Percentiles rank a stretch among this genome's conserved stretches.
Evolutionary conservation across 768 basidiomycete genomes (phyloP).

Genomic region (Lactarius sanguifluus): DNA sequence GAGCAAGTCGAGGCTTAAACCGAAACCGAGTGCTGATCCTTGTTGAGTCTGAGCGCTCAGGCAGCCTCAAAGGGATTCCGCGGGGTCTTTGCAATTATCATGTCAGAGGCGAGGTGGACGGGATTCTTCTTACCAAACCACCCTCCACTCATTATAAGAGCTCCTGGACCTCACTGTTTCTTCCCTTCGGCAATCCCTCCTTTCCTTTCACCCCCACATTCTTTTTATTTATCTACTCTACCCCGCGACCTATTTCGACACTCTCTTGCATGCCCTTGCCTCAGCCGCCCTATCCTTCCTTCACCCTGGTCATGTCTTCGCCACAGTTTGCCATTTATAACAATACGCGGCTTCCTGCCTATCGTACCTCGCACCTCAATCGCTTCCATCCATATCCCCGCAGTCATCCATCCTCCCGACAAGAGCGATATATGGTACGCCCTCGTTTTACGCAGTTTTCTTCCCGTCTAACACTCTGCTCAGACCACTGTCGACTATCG

Average conservation of each 20-base stretch:
- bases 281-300: constrained; percentile 20
- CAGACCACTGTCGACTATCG: constrained; percentile 21
- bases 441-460: background rate
- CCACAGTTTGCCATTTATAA: constrained; percentile 5
- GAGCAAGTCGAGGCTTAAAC: constrained; percentile 8
- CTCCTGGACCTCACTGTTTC: background rate
- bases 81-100: constrained; percentile 21
- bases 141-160: constrained; percentile 8
- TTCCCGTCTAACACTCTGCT: background rate
- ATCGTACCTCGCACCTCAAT: constrained; percentile 19
- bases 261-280: constrained; percentile 17
- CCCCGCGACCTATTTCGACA: background rate
- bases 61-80: constrained; percentile 16
- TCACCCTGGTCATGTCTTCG: constrained; percentile 21
- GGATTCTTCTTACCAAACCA: constrained; percentile 17
- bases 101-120: constrained; percentile 24
- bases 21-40: constrained; percentile 18
- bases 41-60: constrained; percentile 20
- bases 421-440: constrained; percentile 20
- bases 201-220: constrained; percentile 9
- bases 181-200: constrained; percentile 4
- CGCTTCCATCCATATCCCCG: constrained; percentile 27
- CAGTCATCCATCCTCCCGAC: background rate
- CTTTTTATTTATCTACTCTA: constrained; percentile 11
- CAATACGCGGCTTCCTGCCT: constrained; percentile 18